Conservation (phyloP, 176 grass and related monocot species). For the Panicum miliaceum region DNA sequence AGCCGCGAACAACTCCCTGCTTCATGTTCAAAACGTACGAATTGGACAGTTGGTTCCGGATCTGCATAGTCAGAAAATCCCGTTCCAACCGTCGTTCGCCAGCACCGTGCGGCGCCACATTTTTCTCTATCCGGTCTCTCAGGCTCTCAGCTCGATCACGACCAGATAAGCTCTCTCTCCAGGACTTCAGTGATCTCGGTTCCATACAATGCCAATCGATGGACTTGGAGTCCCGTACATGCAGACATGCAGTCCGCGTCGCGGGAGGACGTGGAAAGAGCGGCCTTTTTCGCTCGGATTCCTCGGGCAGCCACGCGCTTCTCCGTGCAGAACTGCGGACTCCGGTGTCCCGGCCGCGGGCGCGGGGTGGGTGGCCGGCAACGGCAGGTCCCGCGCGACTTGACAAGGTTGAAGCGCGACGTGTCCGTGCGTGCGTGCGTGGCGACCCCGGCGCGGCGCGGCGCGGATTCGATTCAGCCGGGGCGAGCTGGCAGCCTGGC, state of each 20-base stretch:
- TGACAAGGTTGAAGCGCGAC: background rate
- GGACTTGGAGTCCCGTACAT: background rate
- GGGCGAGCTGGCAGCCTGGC: background rate
- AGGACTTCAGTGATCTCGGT: background rate
- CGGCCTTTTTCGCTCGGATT: background rate
- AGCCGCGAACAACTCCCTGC: background rate
- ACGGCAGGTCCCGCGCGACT: conserved; percentile 5
- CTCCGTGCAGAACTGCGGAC: background rate
- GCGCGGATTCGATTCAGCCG: no score
- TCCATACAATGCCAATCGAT: background rate
- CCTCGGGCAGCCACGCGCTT: conserved; percentile 10
- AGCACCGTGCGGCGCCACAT: background rate
- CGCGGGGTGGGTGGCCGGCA: background rate
- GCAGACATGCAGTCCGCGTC: background rate
- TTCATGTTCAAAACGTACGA: no score
- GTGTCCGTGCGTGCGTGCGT: background rate
- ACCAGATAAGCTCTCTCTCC: background rate
- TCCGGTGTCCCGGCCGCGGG: background rate
- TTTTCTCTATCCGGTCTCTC: background rate
- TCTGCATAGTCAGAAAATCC: no score
- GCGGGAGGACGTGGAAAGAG: background rate
- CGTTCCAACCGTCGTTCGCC: background rate
- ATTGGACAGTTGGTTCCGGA: no score
- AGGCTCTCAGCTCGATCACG: background rate
- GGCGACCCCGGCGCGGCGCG: background rate